Base-by-base conservation (phyloP, 495 filamentous ascomycete genomes). In the Sordaria brevicollis region DNA sequence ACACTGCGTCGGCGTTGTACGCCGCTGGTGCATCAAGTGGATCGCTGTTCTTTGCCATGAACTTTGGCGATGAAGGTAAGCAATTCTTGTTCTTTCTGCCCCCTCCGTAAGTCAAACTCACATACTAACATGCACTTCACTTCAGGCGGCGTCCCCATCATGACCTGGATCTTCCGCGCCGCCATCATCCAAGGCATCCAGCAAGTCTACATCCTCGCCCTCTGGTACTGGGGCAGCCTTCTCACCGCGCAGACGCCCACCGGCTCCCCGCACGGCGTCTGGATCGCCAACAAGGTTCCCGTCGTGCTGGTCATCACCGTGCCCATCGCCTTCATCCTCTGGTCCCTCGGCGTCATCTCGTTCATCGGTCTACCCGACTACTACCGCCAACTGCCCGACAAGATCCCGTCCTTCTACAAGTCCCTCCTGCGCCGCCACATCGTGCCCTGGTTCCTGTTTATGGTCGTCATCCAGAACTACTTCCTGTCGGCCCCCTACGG, bases 331-430 rank as follows among this genome's bases (percentile, higher is more conserved):
- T 35, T 85, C 5, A 71, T 86, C 49, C 75, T 90, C 39, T 84
- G 81, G 72, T 77, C 75, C 15, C 78, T 90, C 9, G 83, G 82
- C 41, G 67, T 83, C 17, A 74, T 84, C 13, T 80, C 89, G 31
- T 86, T 83, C 73, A 68, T 85, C 49, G 88, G 88, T 41, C 79
- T 91, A 0, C 89, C 89, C 10, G 83, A 85, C 41, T 91, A 88
- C 82, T 91, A 91, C 77, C 86, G 86, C 66, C 89, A 89, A 69
- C 80, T 83, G 1, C 90, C 91, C 2, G 90, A 89, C 66, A 86
- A 87, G 57, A 86, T 92, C 0, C 90, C 91, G 0, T 84, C 78
- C 37, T 88, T 85, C 75, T 90, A 83, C 80, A 83, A 71, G 5
- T 84, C 86, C 17, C 74, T 90, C 10, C 74, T 84, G 69, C 86